These are phyloP conservation scores for Neocatenulostroma microsporum DNA, from an alignment of 2,329 filamentous ascomycete genomes.

Conservation along the genomic window DNA sequence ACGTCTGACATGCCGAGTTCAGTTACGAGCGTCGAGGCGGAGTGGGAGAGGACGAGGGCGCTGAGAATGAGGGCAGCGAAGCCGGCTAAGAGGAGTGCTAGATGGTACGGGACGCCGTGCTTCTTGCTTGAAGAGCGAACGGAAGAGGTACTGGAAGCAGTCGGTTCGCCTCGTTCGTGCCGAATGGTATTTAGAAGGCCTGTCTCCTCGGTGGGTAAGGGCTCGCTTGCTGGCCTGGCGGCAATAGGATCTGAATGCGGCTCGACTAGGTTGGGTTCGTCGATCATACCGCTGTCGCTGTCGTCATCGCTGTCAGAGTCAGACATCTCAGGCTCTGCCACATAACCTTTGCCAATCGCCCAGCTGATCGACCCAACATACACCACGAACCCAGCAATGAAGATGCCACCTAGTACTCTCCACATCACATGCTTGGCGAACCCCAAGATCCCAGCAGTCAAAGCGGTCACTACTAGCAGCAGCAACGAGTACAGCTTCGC, in stretches of 20 bases:
- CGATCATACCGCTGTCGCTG: conserved; percentile 16
- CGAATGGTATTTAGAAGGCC: no score
- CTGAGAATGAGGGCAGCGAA: conserved; percentile 40
- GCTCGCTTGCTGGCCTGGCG: no score
- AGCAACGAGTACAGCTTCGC: conserved; percentile 42
- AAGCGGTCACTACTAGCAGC: conserved; percentile 36
- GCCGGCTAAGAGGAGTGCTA: conserved; percentile 38
- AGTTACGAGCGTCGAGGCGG: conserved; percentile 35
- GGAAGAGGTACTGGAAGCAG: no score
- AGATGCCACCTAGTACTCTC: conserved; percentile 30
- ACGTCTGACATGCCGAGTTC: conserved; percentile 38
- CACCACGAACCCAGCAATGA: conserved; percentile 37
- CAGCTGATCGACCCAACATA: conserved; percentile 41
- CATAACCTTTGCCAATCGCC: conserved; percentile 39
- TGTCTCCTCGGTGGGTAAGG: no score
- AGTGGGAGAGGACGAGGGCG: conserved; percentile 44
- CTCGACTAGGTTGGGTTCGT: no score
- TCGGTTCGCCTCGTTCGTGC: no score
- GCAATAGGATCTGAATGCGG: no score
- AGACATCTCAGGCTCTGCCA: conserved; percentile 36
- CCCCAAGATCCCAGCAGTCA: conserved; percentile 20
- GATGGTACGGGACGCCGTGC: conserved; percentile 32
- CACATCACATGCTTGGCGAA: conserved; percentile 20
- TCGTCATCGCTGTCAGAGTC: conserved; percentile 33
- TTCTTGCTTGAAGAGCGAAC: no score